Evolutionary conservation across 1,139 yeast genomes (phyloP).

Genomic region (Debaryomycetaceae sp.): DNA sequence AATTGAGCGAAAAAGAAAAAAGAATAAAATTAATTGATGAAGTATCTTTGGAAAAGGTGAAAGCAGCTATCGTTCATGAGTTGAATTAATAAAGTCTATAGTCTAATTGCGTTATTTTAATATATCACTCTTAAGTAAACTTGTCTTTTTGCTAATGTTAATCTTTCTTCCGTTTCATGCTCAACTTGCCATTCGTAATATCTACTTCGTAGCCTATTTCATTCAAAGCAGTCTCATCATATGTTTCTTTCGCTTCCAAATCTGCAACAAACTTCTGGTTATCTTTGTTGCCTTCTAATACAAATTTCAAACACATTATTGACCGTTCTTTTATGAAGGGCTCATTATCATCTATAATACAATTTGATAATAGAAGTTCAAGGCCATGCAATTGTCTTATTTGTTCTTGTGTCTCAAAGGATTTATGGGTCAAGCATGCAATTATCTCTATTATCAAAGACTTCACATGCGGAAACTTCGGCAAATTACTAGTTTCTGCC

Average conservation of each 20-base stretch:
- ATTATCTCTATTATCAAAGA: constrained; percentile 60
- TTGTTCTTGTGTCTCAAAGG: constrained; percentile 59
- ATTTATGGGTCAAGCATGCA: constrained; percentile 51
- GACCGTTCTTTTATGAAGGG: constrained; percentile 88
- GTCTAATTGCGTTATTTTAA: neutral
- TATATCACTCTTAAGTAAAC: no score
- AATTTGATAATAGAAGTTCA: constrained; percentile 70
- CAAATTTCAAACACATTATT: constrained; percentile 69
- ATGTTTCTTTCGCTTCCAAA: constrained; percentile 35
- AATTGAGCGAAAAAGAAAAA: constrained; percentile 66
- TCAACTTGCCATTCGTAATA: constrained; percentile 34
- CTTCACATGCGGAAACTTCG: constrained; percentile 58
- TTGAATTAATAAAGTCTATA: constrained; percentile 41
- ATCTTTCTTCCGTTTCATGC: constrained; percentile 1
- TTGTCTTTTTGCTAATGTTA: no score
- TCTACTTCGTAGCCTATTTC: constrained; percentile 42
- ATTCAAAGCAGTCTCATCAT: constrained; percentile 31
- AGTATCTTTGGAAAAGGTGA: constrained; percentile 70
- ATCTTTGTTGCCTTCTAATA: constrained; percentile 57
- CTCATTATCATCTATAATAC: constrained; percentile 82
- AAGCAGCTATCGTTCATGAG: constrained; percentile 69
- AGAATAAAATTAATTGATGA: constrained; percentile 73
- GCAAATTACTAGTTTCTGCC: constrained; percentile 2
- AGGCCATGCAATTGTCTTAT: constrained; percentile 67
- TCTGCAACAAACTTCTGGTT: constrained; percentile 75